These are phyloP conservation scores for Capsicum pubescens DNA, from an alignment of 257 asterid genomes.

Conservation along the genomic window DNA sequence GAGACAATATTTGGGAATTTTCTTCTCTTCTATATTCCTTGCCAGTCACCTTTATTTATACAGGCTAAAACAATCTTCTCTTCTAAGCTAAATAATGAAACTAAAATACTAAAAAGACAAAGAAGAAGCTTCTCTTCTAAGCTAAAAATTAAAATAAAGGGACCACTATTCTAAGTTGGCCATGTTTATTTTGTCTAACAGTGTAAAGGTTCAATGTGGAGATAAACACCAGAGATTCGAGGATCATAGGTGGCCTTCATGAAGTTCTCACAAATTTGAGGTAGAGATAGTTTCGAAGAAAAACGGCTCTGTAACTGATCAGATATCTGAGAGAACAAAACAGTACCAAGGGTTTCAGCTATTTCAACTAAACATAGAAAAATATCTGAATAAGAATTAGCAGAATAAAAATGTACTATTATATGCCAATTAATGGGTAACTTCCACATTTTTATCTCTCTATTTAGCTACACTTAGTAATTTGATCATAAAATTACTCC, in stretches of 20 bases:
- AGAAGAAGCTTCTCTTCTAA: too few species aligned
- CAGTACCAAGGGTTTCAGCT: slow-evolving; percentile 22
- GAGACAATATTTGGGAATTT: too few species aligned
- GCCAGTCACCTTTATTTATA: too few species aligned
- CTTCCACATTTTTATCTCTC: slow-evolving; percentile 20
- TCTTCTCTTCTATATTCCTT: too few species aligned
- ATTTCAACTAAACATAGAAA: slow-evolving; percentile 13
- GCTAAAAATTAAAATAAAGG: too few species aligned
- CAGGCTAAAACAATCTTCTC: too few species aligned
- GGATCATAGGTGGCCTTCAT: slow-evolving; percentile 97
- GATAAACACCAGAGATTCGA: slow-evolving; percentile 87
- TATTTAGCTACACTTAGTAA: neutral
- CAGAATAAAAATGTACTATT: neutral
- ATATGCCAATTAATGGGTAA: too few species aligned
- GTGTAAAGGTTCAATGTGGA: slow-evolving; percentile 81
- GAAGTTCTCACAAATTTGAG: slow-evolving; percentile 92
- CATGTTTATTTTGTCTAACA: too few species aligned
- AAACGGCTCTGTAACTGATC: slow-evolving; percentile 98
- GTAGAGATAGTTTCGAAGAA: slow-evolving; percentile 88
- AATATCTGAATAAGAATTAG: slow-evolving; percentile 18
- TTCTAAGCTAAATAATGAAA: too few species aligned
- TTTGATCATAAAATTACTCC: neutral
- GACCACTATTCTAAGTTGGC: too few species aligned
- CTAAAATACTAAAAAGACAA: too few species aligned
- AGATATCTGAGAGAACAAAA: slow-evolving; percentile 68